phyloP scores from a whole-genome alignment of 2,329 filamentous ascomycete genomes.

The Pseudonectria foliicola region DNA sequence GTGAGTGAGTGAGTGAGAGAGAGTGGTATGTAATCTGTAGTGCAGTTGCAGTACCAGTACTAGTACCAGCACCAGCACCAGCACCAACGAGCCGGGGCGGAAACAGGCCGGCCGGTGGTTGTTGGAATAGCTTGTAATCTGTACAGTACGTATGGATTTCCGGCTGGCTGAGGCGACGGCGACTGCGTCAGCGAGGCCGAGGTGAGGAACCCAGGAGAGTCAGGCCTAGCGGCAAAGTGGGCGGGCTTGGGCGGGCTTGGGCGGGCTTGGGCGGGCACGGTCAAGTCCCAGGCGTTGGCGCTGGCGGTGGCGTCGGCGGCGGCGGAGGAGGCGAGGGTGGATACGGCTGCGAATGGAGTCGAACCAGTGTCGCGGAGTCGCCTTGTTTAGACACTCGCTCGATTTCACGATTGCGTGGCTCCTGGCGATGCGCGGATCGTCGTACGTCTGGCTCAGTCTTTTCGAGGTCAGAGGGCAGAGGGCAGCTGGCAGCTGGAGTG shows the following conservation, averaged over 20 bases:
- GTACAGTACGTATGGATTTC: slow-evolving; percentile 25
- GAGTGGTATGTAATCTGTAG: no score
- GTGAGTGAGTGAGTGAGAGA: no score
- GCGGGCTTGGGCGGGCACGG: no score
- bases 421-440: slow-evolving; percentile 3
- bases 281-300: slow-evolving; percentile 17
- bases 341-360: slow-evolving; percentile 13
- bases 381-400: slow-evolving; percentile 5
- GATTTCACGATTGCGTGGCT: neutral
- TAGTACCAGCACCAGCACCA: slow-evolving; percentile 27
- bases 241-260: no score
- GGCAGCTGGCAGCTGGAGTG: neutral
- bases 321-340: slow-evolving; percentile 16
- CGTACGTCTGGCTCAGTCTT: no score
- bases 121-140: no score
- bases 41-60: slow-evolving; percentile 21
- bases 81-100: slow-evolving; percentile 19
- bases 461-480: no score
- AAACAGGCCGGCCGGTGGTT: slow-evolving; percentile 17
- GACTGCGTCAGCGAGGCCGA: slow-evolving; percentile 29
- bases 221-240: slow-evolving; percentile 20
- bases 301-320: slow-evolving; percentile 17
- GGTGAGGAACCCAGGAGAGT: slow-evolving; percentile 28
- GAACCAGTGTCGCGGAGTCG: slow-evolving; percentile 15
- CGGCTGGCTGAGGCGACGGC: slow-evolving; percentile 31